A percentile compares a stretch with the other conserved stretches of the same genome.
phyloP scores from a whole-genome alignment of 768 basidiomycete genomes.

The Boletus fagicola region DNA sequence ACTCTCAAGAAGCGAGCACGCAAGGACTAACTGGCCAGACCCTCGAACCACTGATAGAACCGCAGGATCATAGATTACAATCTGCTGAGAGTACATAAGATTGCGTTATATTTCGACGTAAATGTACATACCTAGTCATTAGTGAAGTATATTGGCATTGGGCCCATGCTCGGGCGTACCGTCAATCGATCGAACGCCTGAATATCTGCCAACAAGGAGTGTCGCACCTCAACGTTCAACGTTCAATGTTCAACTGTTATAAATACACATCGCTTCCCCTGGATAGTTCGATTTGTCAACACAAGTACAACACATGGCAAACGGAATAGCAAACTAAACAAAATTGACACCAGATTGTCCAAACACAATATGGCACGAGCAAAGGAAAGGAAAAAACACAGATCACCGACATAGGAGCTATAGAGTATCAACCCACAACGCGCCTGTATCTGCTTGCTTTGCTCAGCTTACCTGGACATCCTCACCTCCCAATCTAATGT shows the following conservation, averaged over 20 bases:
- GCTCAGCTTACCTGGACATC: neutral
- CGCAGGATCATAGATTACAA: neutral
- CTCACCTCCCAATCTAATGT: conserved; percentile 7
- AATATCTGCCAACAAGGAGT: neutral
- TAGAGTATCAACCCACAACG: neutral
- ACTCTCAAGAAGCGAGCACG: conserved; percentile 58
- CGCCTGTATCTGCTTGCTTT: neutral
- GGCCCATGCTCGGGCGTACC: neutral
- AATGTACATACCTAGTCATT: neutral
- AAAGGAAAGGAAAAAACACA: neutral
- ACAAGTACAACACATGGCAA: neutral
- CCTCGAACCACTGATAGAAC: neutral
- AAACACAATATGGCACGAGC: neutral
- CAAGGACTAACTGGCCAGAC: conserved; percentile 37
- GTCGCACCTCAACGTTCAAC: neutral
- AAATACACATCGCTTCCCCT: neutral
- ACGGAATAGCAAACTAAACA: neutral
- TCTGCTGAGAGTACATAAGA: conserved; percentile 1
- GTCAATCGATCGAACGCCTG: neutral
- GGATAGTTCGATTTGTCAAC: neutral
- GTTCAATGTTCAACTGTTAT: neutral
- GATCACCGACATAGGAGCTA: neutral
- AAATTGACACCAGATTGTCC: neutral
- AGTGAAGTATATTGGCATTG: neutral
- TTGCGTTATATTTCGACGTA: neutral